Evolutionary conservation across 148 eudicot species (phyloP).

Genomic region (Chenopodium quinoa): DNA sequence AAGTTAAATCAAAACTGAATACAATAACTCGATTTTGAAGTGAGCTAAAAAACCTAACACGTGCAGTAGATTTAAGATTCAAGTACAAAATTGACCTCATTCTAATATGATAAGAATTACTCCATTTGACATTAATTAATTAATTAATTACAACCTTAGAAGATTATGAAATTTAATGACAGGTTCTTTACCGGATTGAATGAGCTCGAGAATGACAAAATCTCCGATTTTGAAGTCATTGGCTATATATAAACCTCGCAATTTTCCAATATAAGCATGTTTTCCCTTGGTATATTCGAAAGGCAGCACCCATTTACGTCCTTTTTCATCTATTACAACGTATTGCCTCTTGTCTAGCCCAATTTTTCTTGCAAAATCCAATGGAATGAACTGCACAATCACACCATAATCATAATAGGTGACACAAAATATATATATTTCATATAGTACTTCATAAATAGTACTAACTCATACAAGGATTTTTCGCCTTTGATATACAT

Average conservation of each 20-base stretch:
- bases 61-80: not conserved
- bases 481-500: too few relatives aligned
- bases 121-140: too few relatives aligned
- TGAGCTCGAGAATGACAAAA: not conserved
- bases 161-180: too few relatives aligned
- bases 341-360: not conserved
- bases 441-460: too few relatives aligned
- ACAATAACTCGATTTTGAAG: too few relatives aligned
- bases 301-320: not conserved
- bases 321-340: not conserved
- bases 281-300: not conserved
- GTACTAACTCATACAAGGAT: too few relatives aligned
- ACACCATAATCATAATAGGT: not conserved
- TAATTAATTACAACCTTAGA: too few relatives aligned
- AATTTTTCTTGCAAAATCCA: not conserved
- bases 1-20: not conserved
- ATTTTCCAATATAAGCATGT: not conserved
- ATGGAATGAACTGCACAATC: not conserved
- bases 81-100: not conserved
- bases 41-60: too few relatives aligned
- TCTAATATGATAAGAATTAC: too few relatives aligned
- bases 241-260: not conserved
- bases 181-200: too few relatives aligned
- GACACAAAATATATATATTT: too few relatives aligned
- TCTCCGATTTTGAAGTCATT: not conserved